Base-by-base conservation (phyloP, 1,284 basidiomycete genomes). In the Rhodotorula glutinis region DNA sequence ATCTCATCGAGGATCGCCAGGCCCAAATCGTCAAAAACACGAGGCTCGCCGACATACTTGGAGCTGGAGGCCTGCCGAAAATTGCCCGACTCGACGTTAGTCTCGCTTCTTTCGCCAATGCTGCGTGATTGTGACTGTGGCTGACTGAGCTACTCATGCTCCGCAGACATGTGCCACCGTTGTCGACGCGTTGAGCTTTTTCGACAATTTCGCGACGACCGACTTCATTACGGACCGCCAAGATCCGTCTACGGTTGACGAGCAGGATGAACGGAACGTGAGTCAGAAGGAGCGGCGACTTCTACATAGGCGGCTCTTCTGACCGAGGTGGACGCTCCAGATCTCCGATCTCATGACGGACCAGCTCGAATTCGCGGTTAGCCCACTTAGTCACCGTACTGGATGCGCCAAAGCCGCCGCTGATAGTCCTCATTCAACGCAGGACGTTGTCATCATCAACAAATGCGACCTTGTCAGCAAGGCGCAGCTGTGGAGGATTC, bases 301-400 rank as follows among this genome's bases (percentile, higher is more conserved):
- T n/a, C n/a, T n/a, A n/a, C n/a, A n/a, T n/a, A n/a, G n/a, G n/a
- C n/a, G n/a, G n/a, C n/a, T n/a, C n/a, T n/a, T n/a, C n/a, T n/a
- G n/a, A n/a, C n/a, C n/a, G n/a, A n/a, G n/a, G n/a, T n/a, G n/a
- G n/a, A n/a, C n/a, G n/a, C n/a, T n/a, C 9, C 57, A 59, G 57
- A 80, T 82, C 63, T 77, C 77, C 16, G 81, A 82, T 66, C 76
- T 82, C 63, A 75, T 81, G 63, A 78, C 76, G n/a, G 79, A 80
- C 59, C 79, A 80, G 63, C 74, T 82, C 68, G 81, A 82, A 63
- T 82, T 82, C 57, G 79, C 80, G 53, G 46, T 47, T 23, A 38
- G 33, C 46, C 23, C n/a, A 47, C 7, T 21, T 21, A 23, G 23
- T 47, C 19, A n/a, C n/a, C n/a, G n/a, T n/a, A n/a, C n/a, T n/a